Conservation (phyloP, 305 asterid genomes). For the Fraxinus sp. region DNA sequence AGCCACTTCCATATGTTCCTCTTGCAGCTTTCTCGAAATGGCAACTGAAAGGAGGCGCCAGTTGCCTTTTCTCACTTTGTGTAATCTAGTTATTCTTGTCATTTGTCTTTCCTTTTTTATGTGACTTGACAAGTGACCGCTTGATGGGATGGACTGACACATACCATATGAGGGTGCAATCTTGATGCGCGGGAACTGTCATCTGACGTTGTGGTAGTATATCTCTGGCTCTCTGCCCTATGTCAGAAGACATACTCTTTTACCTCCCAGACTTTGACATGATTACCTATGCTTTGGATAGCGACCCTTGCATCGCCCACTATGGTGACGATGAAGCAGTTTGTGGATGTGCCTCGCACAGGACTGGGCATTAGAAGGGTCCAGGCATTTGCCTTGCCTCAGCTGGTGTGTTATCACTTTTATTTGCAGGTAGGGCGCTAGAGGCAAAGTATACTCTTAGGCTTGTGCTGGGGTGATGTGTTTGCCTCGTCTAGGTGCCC, state of each 20-base stretch:
- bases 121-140: not conserved
- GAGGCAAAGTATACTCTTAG: not conserved
- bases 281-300: not conserved
- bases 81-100: not conserved
- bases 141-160: not conserved
- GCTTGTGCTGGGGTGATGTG: not conserved
- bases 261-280: not conserved
- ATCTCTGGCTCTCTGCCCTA: not conserved
- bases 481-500: not conserved
- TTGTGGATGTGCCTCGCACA: not conserved
- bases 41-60: not conserved
- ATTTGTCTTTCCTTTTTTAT: not conserved
- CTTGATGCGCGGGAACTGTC: not conserved
- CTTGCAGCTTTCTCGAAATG: not conserved
- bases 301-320: not conserved
- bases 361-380: not conserved
- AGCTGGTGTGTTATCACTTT: not conserved
- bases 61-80: not conserved
- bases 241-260: not conserved
- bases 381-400: not conserved
- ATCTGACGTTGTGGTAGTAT: not conserved
- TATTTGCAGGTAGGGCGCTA: not conserved
- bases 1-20: not conserved
- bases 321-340: not conserved
- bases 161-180: not conserved